Percentiles rank a stretch among this genome's conserved stretches.
Conservation (phyloP, 495 filamentous ascomycete genomes). For the Pyrenula massariospora region DNA sequence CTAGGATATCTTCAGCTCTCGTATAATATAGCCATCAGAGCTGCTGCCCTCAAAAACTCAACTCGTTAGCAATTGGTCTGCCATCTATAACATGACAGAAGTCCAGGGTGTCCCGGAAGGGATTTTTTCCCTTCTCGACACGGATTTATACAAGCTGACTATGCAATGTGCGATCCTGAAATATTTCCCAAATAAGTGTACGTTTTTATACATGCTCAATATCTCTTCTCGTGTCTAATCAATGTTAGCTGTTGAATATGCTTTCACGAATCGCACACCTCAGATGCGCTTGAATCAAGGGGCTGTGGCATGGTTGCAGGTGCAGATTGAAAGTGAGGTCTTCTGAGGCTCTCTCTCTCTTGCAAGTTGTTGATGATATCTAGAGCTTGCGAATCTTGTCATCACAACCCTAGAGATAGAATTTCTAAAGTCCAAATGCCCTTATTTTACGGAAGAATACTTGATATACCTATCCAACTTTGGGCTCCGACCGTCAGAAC, state of each 20-base stretch:
- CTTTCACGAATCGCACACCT: conserved; percentile 89
- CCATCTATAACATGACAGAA: no score
- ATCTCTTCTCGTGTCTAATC: conserved; percentile 9
- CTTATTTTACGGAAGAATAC: conserved; percentile 68
- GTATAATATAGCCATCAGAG: no score
- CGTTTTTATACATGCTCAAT: conserved; percentile 11
- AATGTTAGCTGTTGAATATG: conserved; percentile 61
- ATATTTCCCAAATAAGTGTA: conserved; percentile 72
- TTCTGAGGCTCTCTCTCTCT: not conserved
- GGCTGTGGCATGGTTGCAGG: conserved; percentile 75
- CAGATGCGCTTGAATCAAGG: conserved; percentile 77
- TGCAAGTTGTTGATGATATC: not conserved
- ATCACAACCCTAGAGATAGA: conserved; percentile 65
- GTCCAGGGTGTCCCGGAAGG: conserved; percentile 52
- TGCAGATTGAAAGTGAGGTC: conserved; percentile 62
- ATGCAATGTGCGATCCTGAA: conserved; percentile 96
- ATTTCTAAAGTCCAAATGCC: conserved; percentile 68
- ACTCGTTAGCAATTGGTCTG: no score
- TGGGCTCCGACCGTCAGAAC: conserved; percentile 64
- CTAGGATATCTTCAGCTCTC: no score
- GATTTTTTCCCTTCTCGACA: conserved; percentile 86
- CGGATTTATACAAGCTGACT: conserved; percentile 95
- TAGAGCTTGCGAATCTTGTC: conserved; percentile 67
- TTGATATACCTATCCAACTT: conserved; percentile 72
- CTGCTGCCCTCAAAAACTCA: no score